Percentiles rank a stretch among this genome's conserved stretches.
These are phyloP conservation scores for Croton laevigatus DNA, from an alignment of 441 rosid genomes.

Conservation along the genomic window DNA sequence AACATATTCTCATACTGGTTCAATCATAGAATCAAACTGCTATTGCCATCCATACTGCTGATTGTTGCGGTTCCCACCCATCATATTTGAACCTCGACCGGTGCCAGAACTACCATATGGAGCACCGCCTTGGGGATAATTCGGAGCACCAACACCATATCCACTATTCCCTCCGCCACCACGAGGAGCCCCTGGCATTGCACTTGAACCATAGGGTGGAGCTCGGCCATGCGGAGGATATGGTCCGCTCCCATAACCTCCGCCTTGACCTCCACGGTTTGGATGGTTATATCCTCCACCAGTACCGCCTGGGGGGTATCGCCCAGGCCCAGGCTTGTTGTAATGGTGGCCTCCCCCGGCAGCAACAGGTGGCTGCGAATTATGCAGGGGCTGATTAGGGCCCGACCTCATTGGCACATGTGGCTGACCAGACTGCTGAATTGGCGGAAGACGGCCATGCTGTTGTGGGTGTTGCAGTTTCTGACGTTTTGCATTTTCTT, in stretches of 20 bases:
- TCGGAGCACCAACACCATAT: conserved; percentile 80
- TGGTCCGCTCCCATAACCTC: conserved; percentile 44
- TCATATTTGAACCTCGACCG: conserved; percentile 83
- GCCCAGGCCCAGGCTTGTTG: conserved; percentile 70
- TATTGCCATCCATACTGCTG: conserved; percentile 91
- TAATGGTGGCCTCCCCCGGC: conserved; percentile 66
- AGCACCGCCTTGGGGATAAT: conserved; percentile 73
- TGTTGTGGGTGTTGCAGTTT: conserved; percentile 79
- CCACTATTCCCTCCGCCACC: conserved; percentile 64
- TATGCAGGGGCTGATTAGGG: conserved; percentile 66
- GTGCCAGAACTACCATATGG: conserved; percentile 66
- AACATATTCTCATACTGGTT: not conserved
- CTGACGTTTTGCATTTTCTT: conserved; percentile 85
- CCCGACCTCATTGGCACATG: conserved; percentile 69
- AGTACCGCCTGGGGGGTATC: conserved; percentile 61
- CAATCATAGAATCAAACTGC: conserved; percentile 16
- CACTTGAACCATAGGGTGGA: conserved; percentile 44
- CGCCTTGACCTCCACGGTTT: conserved; percentile 62
- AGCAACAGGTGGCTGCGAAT: conserved; percentile 61
- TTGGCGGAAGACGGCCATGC: conserved; percentile 77
- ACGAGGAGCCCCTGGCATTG: conserved; percentile 62
- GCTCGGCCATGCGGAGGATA: conserved; percentile 55
- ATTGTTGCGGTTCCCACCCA: conserved; percentile 83
- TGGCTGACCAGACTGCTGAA: conserved; percentile 78
- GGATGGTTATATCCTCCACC: conserved; percentile 67